Conservation (phyloP, 2,329 filamentous ascomycete genomes). For the Epichloe amarillans region DNA sequence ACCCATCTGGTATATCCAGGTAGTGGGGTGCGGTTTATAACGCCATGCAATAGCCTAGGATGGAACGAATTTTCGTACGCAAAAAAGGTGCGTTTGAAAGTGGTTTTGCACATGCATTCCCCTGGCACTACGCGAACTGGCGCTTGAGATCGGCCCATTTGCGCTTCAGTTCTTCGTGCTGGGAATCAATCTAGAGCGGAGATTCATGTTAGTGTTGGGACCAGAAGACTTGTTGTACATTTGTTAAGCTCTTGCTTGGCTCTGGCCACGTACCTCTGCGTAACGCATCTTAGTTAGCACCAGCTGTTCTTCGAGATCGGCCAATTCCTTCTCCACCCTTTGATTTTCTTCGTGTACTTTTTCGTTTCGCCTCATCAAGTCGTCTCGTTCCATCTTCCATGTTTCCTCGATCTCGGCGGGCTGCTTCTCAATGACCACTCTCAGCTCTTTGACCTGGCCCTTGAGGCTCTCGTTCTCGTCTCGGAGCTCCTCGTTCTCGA, state of each 20-base stretch:
- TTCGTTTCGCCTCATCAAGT: conserved; percentile 81
- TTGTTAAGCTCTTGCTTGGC: neutral
- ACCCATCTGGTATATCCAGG: neutral
- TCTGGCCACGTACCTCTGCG: conserved; percentile 62
- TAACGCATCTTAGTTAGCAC: conserved; percentile 91
- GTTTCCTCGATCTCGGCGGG: conserved; percentile 75
- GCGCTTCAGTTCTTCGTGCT: conserved; percentile 54
- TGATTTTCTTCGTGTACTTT: conserved; percentile 92
- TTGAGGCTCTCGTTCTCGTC: conserved; percentile 84
- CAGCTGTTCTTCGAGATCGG: conserved; percentile 82
- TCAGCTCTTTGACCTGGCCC: conserved; percentile 73
- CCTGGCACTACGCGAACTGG: conserved; percentile 28
- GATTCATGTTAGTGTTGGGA: neutral
- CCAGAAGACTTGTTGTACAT: neutral
- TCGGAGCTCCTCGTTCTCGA: conserved; percentile 78
- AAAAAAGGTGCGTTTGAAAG: neutral
- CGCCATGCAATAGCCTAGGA: neutral
- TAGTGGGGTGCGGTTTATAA: neutral
- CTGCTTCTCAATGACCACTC: conserved; percentile 77
- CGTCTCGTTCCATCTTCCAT: conserved; percentile 75
- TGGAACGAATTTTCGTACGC: neutral
- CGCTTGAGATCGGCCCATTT: conserved; percentile 59
- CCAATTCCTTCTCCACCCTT: conserved; percentile 74
- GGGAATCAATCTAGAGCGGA: conserved; percentile 42
- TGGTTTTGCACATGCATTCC: neutral